A percentile compares a stretch with the other conserved stretches of the same genome.
Evolutionary conservation across 1,284 basidiomycete genomes (phyloP).

Genomic region (Melampsora occidentalis): DNA sequence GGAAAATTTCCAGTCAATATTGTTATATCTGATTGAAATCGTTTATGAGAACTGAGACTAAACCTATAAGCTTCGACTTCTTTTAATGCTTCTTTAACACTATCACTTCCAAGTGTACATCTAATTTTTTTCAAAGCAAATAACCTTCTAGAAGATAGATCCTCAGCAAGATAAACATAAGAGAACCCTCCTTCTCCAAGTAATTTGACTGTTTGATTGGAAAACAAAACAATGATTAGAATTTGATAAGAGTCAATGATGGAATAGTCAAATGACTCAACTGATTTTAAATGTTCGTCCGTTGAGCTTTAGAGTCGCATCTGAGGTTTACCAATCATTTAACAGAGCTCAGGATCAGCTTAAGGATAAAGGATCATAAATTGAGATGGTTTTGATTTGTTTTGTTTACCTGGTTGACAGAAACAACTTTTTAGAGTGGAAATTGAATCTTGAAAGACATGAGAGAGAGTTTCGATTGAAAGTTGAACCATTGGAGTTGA

Average conservation of each 20-base stretch:
- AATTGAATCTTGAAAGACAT: constrained; percentile 29
- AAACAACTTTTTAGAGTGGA: constrained; percentile 35
- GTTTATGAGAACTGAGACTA: neutral
- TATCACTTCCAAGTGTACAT: constrained; percentile 51
- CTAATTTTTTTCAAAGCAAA: constrained; percentile 54
- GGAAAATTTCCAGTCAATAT: neutral
- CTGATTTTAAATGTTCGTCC: constrained; percentile 37
- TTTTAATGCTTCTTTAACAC: constrained; percentile 52
- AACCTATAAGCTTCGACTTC: constrained; percentile 53
- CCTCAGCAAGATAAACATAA: constrained; percentile 51
- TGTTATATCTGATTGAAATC: neutral
- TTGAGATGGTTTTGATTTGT: neutral
- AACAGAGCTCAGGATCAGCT: no score
- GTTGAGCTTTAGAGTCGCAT: constrained; percentile 32
- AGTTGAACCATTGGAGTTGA: neutral
- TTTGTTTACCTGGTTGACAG: constrained; percentile 36
- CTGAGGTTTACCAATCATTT: neutral
- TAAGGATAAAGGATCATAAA: neutral
- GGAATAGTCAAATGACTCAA: neutral
- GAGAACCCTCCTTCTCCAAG: constrained; percentile 51
- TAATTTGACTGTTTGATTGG: constrained; percentile 24
- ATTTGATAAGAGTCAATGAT: neutral
- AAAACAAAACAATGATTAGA: neutral
- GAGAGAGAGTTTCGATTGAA: constrained; percentile 7
- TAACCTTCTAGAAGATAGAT: constrained; percentile 49